A percentile compares a stretch with the other conserved stretches of the same genome.
Evolutionary conservation across 2,329 filamentous ascomycete genomes (phyloP).

Genomic region (Paracoccidioides brasiliensis): DNA sequence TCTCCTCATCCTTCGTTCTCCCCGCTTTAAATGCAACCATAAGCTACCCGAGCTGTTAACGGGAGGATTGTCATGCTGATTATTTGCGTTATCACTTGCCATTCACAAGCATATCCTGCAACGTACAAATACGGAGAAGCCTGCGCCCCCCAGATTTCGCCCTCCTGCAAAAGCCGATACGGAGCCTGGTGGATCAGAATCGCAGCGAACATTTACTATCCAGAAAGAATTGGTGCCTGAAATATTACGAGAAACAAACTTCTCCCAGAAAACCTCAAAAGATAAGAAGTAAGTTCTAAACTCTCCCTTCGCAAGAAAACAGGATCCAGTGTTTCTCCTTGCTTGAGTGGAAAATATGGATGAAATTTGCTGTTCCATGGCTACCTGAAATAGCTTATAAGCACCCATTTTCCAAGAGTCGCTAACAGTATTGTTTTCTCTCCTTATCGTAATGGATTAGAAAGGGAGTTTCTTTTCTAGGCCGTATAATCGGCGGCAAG

Average conservation of each 20-base stretch:
- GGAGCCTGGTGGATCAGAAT: constrained; percentile 27
- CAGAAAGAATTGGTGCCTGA: constrained; percentile 19
- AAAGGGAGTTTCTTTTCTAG: constrained; percentile 83
- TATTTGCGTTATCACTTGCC: not conserved
- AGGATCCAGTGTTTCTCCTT: constrained; percentile 2
- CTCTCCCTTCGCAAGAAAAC: constrained; percentile 4
- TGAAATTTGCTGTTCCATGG: not conserved
- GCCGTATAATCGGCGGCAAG: constrained; percentile 64
- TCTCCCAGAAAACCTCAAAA: constrained; percentile 29
- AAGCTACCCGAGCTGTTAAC: not conserved
- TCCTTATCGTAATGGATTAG: constrained; percentile 31
- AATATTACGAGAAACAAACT: constrained; percentile 7
- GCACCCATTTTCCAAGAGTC: not conserved
- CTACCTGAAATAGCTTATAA: not conserved
- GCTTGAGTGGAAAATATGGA: not conserved
- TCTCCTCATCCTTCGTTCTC: too few species aligned
- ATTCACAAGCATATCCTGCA: constrained; percentile 46
- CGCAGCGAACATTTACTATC: constrained; percentile 17
- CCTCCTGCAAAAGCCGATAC: constrained; percentile 29
- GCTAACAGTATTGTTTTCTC: not conserved
- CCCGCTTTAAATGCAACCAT: not conserved
- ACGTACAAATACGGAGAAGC: constrained; percentile 51
- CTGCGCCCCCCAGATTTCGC: constrained; percentile 36
- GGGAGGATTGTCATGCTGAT: not conserved
- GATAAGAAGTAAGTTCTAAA: constrained; percentile 51